Base-by-base conservation (phyloP, 768 basidiomycete genomes). In the button mushroom (Agaricus bisporus) region DNA sequence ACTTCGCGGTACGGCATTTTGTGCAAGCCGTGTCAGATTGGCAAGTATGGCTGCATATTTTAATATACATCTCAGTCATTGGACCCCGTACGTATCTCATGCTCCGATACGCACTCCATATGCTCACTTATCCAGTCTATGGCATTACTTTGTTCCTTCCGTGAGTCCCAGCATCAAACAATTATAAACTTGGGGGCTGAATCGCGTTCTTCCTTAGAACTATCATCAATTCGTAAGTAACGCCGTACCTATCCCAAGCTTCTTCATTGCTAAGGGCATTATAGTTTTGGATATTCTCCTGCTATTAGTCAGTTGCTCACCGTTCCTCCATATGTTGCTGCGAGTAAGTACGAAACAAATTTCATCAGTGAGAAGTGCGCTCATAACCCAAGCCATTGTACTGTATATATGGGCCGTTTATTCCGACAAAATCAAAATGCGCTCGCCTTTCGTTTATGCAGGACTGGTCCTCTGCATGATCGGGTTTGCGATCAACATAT, bases 121-220 rank as follows among this genome's bases (percentile, higher is more conserved):
- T 48, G 11, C 28, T 11, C 8, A 38, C 41, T 32, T 44, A 4
- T 41, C 46, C 38, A 86, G 85, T 85, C 2, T 85, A 82, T 59
- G 85, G 85, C 2, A 85, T 85, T 44, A 84, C 85, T 0, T 68
- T 86, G 22, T 88, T 88, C 72, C 67, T 86, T 28, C 84, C 84
- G 81, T 86, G 62, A 60, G 85, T 35, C 36, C 25, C 42, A 5
- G n/a, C 14, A 35, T 29, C 20, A 45, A n/a, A 39, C 7, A 8
- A n/a, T 14, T 17, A 15, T 11, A 38, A 25, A 20, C 11, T 15
- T 28, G 26, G 32, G 14, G 10, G 14, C 32, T 48, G 20, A 51
- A 14, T 18, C 25, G 28, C 9, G 45, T 36, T 35, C 25, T 36
- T 25, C 32, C 43, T 14, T 39, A 85, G 83, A 41, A 79, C 82